phyloP scores from a whole-genome alignment of 768 basidiomycete genomes.

The Daedalea quercina region DNA sequence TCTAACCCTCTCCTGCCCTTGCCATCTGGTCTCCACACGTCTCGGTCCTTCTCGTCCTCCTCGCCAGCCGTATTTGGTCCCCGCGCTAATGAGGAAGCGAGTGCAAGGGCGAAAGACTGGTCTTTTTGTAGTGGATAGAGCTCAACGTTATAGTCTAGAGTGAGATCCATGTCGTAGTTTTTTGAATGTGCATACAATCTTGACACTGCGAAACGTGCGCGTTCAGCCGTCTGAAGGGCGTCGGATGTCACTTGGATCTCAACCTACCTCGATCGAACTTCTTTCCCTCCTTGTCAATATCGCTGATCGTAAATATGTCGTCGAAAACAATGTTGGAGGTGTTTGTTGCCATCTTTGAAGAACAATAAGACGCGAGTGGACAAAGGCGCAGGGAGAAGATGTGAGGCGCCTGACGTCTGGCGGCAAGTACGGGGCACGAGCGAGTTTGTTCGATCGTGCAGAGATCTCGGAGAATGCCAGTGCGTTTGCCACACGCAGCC shows the following conservation, averaged over 20 bases:
- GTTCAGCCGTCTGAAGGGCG: background rate
- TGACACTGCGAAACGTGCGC: slow-evolving; percentile 53
- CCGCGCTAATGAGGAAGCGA: slow-evolving; percentile 74
- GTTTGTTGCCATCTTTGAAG: slow-evolving; percentile 16
- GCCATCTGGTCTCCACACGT: slow-evolving; percentile 82
- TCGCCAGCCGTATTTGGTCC: slow-evolving; percentile 47
- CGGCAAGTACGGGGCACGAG: background rate
- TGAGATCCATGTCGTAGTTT: slow-evolving; percentile 89
- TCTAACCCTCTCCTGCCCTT: slow-evolving; percentile 79
- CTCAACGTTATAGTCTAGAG: slow-evolving; percentile 92
- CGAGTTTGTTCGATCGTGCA: background rate
- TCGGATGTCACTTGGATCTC: background rate
- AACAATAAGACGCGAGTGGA: background rate
- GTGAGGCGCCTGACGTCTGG: no score
- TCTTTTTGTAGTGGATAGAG: slow-evolving; percentile 67
- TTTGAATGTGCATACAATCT: slow-evolving; percentile 85
- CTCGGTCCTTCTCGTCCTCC: slow-evolving; percentile 68
- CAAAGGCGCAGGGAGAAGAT: background rate
- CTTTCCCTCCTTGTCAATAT: slow-evolving; percentile 87
- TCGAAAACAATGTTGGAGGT: slow-evolving; percentile 84
- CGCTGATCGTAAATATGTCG: slow-evolving; percentile 84
- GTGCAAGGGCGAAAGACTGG: slow-evolving; percentile 77
- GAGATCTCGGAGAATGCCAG: background rate
- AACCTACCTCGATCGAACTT: slow-evolving; percentile 93
- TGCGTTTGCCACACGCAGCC: background rate